Percentiles rank a stretch among this genome's conserved stretches.
phyloP scores from a whole-genome alignment of 352 stramenopile species.

The Phytophthora europaea region DNA sequence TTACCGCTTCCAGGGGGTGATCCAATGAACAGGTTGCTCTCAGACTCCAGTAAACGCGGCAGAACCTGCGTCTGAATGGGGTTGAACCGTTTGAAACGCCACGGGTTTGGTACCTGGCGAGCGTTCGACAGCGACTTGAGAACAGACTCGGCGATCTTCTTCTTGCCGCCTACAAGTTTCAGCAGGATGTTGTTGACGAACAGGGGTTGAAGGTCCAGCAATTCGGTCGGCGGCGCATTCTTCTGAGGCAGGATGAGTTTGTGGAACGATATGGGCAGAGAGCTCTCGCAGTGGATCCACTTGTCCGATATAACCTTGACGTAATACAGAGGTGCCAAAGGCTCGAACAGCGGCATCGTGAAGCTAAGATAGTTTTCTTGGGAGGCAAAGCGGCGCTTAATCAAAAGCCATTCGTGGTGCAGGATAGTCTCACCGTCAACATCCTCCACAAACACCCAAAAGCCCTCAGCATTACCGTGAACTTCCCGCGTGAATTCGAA shows the following conservation, averaged over 20 bases:
- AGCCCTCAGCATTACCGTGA: slow-evolving; percentile 97
- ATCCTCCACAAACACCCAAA: slow-evolving; percentile 99
- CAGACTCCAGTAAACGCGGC: slow-evolving; percentile 95
- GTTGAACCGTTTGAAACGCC: slow-evolving; percentile 96
- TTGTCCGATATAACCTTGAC: slow-evolving; percentile 98
- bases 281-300: slow-evolving; percentile 98
- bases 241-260: slow-evolving; percentile 99
- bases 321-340: slow-evolving; percentile 98
- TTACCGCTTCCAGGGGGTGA: slow-evolving; percentile 97
- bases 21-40: slow-evolving; percentile 96
- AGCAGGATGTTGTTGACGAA: slow-evolving; percentile 90
- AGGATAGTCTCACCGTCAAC: slow-evolving; percentile 99
- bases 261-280: slow-evolving; percentile 98
- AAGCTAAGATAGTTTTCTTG: slow-evolving; percentile 93
- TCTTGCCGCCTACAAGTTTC: slow-evolving; percentile 76
- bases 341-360: slow-evolving; percentile 98
- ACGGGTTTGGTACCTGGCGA: slow-evolving; percentile 56
- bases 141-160: slow-evolving; percentile 63
- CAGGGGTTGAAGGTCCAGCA: slow-evolving; percentile 98
- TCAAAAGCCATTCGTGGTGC: slow-evolving; percentile 97
- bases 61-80: slow-evolving; percentile 99
- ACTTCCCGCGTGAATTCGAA: slow-evolving; percentile 98
- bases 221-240: slow-evolving; percentile 97
- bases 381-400: slow-evolving; percentile 90
- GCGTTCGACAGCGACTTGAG: slow-evolving; percentile 55